Percentiles rank a stretch among this genome's conserved stretches.
phyloP scores from a whole-genome alignment of 345 rosid species.

The Brassica nigra region DNA sequence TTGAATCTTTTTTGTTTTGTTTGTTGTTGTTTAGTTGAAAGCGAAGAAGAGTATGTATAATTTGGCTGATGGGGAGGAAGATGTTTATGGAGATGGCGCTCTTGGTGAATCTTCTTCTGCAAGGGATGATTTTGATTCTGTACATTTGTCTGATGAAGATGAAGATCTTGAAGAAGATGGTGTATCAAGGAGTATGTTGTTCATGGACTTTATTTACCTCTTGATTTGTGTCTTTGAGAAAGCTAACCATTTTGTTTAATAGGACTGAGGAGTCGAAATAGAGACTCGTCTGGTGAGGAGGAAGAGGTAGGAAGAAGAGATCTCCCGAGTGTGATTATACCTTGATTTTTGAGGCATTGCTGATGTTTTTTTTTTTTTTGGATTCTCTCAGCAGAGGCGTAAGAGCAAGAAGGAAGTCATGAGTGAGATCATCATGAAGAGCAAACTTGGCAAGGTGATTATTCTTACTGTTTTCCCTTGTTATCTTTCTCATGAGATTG shows the following conservation, averaged over 20 bases:
- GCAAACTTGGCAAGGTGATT: slow-evolving; percentile 88
- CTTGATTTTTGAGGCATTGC: neutral
- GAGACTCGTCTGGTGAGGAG: slow-evolving; percentile 48
- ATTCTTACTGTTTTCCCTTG: slow-evolving; percentile 12
- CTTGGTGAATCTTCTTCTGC: slow-evolving; percentile 48
- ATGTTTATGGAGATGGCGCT: slow-evolving; percentile 50
- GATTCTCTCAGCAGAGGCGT: slow-evolving; percentile 56
- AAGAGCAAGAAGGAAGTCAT: slow-evolving; percentile 87
- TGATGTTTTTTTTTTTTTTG: slow-evolving; percentile 9
- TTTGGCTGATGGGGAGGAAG: slow-evolving; percentile 90
- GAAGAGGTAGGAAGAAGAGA: slow-evolving; percentile 48
- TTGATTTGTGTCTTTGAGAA: neutral
- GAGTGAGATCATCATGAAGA: slow-evolving; percentile 91
- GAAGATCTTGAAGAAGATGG: slow-evolving; percentile 49
- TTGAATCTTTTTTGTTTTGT: neutral
- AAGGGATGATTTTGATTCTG: slow-evolving; percentile 81
- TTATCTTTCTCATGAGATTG: slow-evolving; percentile 10
- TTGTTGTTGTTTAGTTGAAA: slow-evolving; percentile 51
- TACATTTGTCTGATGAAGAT: slow-evolving; percentile 51
- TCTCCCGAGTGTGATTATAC: neutral
- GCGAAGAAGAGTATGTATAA: slow-evolving; percentile 74
- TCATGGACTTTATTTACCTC: slow-evolving; percentile 11
- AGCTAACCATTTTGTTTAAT: slow-evolving; percentile 2
- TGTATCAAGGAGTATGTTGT: slow-evolving; percentile 45
- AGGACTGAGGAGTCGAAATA: slow-evolving; percentile 48